Evolutionary conservation across 768 basidiomycete genomes (phyloP).

Genomic region (Boletus sensibilis): DNA sequence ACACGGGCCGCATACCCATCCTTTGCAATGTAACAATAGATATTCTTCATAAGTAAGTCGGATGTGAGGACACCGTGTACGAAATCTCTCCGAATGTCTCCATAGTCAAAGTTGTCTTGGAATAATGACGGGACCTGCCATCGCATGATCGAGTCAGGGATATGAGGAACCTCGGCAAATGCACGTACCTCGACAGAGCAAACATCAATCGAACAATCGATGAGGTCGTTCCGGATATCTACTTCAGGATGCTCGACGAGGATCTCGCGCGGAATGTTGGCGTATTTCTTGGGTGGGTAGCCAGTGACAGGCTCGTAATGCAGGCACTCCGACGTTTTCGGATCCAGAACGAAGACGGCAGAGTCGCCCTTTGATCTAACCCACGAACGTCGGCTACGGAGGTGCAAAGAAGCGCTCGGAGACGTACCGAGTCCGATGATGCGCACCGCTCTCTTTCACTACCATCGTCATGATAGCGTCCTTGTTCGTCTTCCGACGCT

Average conservation of each 20-base stretch:
- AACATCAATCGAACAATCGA: constrained; percentile 87
- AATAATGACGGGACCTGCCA: constrained; percentile 88
- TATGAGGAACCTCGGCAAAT: neutral
- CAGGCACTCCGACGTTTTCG: constrained; percentile 74
- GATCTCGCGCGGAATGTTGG: constrained; percentile 76
- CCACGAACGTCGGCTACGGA: neutral
- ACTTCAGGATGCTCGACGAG: constrained; percentile 72
- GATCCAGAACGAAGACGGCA: constrained; percentile 75
- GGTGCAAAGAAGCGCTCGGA: neutral
- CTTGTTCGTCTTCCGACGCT: constrained; percentile 80
- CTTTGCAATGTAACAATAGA: constrained; percentile 85
- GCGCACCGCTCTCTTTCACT: constrained; percentile 72
- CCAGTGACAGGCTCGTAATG: constrained; percentile 79
- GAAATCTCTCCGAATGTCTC: constrained; percentile 88
- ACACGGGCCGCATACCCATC: constrained; percentile 93
- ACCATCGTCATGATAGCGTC: constrained; percentile 98
- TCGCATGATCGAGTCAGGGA: neutral
- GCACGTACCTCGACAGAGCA: constrained; percentile 86
- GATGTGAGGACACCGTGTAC: constrained; percentile 93
- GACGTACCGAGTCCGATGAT: constrained; percentile 71
- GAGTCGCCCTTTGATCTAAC: constrained; percentile 68
- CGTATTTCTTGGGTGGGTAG: constrained; percentile 60
- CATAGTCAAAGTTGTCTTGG: constrained; percentile 98
- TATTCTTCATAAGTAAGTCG: constrained; percentile 92
- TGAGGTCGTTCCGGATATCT: constrained; percentile 84